A percentile compares a stretch with the other conserved stretches of the same genome.
These are phyloP conservation scores for Amniculicola lignicola DNA, from an alignment of 495 filamentous ascomycete genomes.

Conservation along the genomic window DNA sequence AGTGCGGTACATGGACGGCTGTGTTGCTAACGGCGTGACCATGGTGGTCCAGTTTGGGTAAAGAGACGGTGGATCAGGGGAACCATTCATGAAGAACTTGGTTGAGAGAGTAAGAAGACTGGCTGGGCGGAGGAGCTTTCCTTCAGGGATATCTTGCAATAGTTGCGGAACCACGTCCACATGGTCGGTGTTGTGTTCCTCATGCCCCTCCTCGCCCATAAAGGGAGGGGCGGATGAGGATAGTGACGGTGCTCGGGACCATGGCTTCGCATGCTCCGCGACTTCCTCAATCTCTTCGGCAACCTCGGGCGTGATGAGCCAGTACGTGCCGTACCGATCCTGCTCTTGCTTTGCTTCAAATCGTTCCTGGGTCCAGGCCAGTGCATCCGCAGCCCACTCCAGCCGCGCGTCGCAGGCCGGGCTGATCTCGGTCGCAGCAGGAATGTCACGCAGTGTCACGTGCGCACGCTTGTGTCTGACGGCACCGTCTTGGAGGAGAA, in stretches of 20 bases:
- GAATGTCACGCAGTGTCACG: conserved; percentile 49
- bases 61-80: background rate
- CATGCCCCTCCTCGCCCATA: background rate
- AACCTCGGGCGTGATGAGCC: conserved; percentile 51
- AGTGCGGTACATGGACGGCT: conserved; percentile 31
- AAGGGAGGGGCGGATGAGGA: background rate
- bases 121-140: conserved; percentile 10
- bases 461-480: conserved; percentile 29
- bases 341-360: conserved; percentile 55
- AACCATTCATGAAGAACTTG: conserved; percentile 31
- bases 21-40: conserved; percentile 4
- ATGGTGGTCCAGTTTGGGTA: conserved; percentile 11
- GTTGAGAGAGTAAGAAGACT: conserved; percentile 16
- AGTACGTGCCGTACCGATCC: conserved; percentile 53
- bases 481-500: conserved; percentile 54
- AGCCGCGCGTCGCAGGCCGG: conserved; percentile 62
- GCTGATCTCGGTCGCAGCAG: conserved; percentile 72
- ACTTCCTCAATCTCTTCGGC: conserved; percentile 45
- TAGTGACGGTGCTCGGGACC: background rate
- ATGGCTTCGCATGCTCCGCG: conserved; percentile 5
- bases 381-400: conserved; percentile 61
- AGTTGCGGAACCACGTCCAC: background rate
- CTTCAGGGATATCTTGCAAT: conserved; percentile 23
- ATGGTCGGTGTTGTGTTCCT: background rate
- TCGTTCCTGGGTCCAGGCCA: conserved; percentile 56